Evolutionary conservation across 1,284 basidiomycete genomes (phyloP).

Genomic region (Cerioporus squamosus): DNA sequence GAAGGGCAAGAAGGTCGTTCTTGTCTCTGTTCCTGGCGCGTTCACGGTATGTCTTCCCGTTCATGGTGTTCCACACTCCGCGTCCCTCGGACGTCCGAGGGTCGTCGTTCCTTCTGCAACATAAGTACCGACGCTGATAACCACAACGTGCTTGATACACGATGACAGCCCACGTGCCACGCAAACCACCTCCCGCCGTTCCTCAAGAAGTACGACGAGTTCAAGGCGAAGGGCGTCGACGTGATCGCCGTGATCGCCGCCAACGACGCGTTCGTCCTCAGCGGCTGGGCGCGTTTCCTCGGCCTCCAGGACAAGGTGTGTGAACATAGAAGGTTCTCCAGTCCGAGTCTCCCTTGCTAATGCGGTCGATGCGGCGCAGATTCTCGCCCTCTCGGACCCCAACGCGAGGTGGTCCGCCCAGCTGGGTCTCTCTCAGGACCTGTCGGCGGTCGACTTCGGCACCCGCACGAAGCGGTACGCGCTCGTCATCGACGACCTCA

Average conservation of each 20-base stretch:
- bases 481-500: constrained; percentile 71
- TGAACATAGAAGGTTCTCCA: background rate
- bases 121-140: too few species aligned
- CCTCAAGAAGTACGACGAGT: constrained; percentile 63
- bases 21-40: constrained; percentile 80
- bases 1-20: constrained; percentile 85
- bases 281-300: constrained; percentile 73
- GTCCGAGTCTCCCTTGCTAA: background rate
- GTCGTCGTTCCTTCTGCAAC: too few species aligned
- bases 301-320: constrained; percentile 72
- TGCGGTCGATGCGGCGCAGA: constrained; percentile 41
- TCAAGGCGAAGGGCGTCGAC: constrained; percentile 80
- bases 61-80: too few species aligned
- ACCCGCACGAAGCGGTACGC: constrained; percentile 74
- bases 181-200: constrained; percentile 75
- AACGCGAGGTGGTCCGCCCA: constrained; percentile 64
- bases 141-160: too few species aligned
- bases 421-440: constrained; percentile 65
- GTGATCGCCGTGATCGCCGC: constrained; percentile 70
- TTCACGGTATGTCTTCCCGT: constrained; percentile 62
- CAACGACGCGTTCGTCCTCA: constrained; percentile 82
- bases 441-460: constrained; percentile 68
- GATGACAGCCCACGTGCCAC: constrained; percentile 74
- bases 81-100: too few species aligned
- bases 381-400: constrained; percentile 60